Evolutionary conservation across 2,329 filamentous ascomycete species (phyloP).

Genomic region (Rutstroemia sp.): DNA sequence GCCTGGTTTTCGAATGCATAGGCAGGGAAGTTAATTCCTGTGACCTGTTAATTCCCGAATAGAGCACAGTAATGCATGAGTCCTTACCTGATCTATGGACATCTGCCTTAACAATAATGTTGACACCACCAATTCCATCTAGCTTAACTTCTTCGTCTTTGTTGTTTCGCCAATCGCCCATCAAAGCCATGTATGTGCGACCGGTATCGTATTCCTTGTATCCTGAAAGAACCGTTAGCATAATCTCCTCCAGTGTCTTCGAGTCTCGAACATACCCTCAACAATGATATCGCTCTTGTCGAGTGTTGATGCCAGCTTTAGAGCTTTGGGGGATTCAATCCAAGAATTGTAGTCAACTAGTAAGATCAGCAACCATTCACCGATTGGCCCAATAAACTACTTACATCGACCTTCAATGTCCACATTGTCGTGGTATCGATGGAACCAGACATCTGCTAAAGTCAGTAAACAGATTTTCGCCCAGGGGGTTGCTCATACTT

Average conservation of each 20-base stretch:
- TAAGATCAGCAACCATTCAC: slow-evolving; percentile 9
- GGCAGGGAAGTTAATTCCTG: slow-evolving; percentile 93
- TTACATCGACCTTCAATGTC: slow-evolving; percentile 94
- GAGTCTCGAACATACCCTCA: slow-evolving; percentile 53
- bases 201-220: slow-evolving; percentile 93
- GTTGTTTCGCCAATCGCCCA: slow-evolving; percentile 89
- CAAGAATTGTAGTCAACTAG: slow-evolving; percentile 98
- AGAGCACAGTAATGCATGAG: neutral
- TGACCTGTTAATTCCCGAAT: slow-evolving; percentile 21
- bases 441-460: slow-evolving; percentile 84
- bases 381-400: slow-evolving; percentile 32
- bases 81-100: slow-evolving; percentile 82
- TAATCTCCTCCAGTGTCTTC: neutral
- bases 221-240: slow-evolving; percentile 40
- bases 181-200: slow-evolving; percentile 78
- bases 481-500: slow-evolving; percentile 52
- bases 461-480: slow-evolving; percentile 21
- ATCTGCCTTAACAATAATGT: slow-evolving; percentile 95
- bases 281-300: slow-evolving; percentile 78
- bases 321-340: slow-evolving; percentile 84
- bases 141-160: slow-evolving; percentile 89
- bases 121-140: slow-evolving; percentile 94
- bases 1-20: slow-evolving; percentile 99
- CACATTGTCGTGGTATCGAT: slow-evolving; percentile 65
- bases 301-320: slow-evolving; percentile 64